These are phyloP conservation scores for Oryza meyeriana DNA, from an alignment of 176 grass and related monocot species.

Conservation along the genomic window DNA sequence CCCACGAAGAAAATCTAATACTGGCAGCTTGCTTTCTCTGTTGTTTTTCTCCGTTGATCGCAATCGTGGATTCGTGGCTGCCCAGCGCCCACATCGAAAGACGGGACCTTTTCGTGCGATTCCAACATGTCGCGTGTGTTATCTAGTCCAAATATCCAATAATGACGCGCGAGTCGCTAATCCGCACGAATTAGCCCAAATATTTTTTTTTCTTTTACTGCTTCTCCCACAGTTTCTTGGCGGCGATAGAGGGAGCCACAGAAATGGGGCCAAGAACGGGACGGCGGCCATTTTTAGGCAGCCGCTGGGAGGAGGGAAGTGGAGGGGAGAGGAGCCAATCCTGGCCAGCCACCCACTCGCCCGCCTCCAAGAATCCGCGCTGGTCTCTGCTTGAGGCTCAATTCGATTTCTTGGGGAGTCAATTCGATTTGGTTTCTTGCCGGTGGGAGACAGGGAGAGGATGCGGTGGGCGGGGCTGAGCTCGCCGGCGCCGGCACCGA, in stretches of 20 bases:
- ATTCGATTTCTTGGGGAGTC: neutral
- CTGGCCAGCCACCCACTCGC: conserved; percentile 35
- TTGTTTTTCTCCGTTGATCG: too few relatives aligned
- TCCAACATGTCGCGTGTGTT: conserved; percentile 10
- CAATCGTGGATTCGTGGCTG: neutral
- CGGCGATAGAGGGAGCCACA: conserved; percentile 41
- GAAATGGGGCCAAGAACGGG: conserved; percentile 32
- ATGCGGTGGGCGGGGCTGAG: conserved; percentile 48
- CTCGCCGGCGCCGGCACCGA: conserved; percentile 1
- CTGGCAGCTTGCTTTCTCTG: too few relatives aligned
- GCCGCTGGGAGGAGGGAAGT: neutral
- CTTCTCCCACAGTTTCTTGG: neutral
- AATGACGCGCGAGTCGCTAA: conserved; percentile 13
- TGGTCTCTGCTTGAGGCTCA: neutral
- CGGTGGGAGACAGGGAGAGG: neutral
- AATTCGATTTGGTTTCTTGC: conserved; percentile 23
- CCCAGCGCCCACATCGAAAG: neutral
- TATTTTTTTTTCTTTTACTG: neutral
- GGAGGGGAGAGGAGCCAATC: conserved; percentile 23
- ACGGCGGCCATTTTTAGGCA: conserved; percentile 45
- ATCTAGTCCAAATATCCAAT: neutral
- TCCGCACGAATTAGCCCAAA: conserved; percentile 22
- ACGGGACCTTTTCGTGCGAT: conserved; percentile 15
- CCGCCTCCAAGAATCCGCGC: conserved; percentile 16
- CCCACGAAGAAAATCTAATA: too few relatives aligned